phyloP scores from a whole-genome alignment of 352 stramenopile species.

The Phytophthora sojae region DNA sequence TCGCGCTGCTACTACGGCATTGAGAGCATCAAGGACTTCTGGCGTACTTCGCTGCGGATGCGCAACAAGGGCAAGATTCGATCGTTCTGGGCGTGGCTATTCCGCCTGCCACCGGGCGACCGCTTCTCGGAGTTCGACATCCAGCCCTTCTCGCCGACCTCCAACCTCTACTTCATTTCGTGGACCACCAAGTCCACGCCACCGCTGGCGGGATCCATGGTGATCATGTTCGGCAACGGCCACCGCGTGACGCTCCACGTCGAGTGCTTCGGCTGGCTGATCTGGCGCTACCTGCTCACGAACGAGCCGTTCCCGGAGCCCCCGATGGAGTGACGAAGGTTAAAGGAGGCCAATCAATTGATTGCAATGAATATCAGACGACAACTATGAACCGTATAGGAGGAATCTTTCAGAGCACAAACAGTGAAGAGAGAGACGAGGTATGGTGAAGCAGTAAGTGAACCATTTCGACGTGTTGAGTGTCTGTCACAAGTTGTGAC shows the following conservation, averaged over 20 bases:
- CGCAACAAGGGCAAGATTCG: conserved; percentile 90
- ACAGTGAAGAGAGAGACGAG: conserved; percentile 5
- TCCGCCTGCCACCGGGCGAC: conserved; percentile 76
- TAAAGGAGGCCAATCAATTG: background rate
- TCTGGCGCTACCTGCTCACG: conserved; percentile 86
- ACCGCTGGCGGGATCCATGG: conserved; percentile 74
- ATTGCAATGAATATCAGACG: background rate
- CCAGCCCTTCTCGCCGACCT: conserved; percentile 72
- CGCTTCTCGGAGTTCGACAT: conserved; percentile 83
- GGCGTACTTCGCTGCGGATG: conserved; percentile 84
- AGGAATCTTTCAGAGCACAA: conserved; percentile 2
- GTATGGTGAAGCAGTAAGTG: conserved; percentile 6
- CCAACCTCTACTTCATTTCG: conserved; percentile 85
- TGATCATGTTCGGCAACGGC: conserved; percentile 88
- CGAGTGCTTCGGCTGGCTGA: conserved; percentile 87
- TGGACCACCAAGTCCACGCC: conserved; percentile 87
- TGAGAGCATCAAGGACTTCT: conserved; percentile 90
- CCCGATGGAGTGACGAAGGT: conserved; percentile 47
- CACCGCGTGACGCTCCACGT: conserved; percentile 87
- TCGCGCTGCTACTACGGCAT: conserved; percentile 89
- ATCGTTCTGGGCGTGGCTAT: conserved; percentile 88
- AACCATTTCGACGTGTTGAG: conserved; percentile 5
- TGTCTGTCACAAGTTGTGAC: conserved; percentile 27
- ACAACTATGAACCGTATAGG: background rate
- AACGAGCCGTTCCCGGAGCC: conserved; percentile 84